These are phyloP conservation scores for Metschnikowia gelsemii DNA, from an alignment of 805 yeast species.

Conservation along the genomic window DNA sequence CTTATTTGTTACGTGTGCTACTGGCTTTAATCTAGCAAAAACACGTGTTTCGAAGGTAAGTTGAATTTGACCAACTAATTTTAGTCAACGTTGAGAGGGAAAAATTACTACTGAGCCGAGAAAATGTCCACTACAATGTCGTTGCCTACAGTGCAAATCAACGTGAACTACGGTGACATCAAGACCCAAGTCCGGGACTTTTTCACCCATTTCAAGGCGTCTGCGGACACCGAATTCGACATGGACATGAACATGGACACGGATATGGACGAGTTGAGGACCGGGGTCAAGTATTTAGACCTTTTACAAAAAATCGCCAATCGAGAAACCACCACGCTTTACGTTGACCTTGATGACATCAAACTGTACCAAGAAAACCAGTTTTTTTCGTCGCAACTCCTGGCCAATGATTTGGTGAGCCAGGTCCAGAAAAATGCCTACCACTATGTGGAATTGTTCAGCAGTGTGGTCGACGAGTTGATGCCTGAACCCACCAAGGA, in stretches of 20 bases:
- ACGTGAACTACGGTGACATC: conserved; percentile 71
- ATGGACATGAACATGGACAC: too few species aligned
- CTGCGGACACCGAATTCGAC: too few species aligned
- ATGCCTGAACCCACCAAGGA: conserved; percentile 88
- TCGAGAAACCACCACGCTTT: conserved; percentile 67
- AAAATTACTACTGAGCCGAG: too few species aligned
- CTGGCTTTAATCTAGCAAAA: not conserved
- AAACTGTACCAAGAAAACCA: conserved; percentile 59
- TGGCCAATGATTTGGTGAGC: conserved; percentile 44
- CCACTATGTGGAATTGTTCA: conserved; percentile 76
- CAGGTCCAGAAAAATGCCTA: conserved; percentile 70
- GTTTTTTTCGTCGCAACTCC: conserved; percentile 20
- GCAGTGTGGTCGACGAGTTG: conserved; percentile 70
- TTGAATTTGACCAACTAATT: too few species aligned
- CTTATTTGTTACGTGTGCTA: not conserved
- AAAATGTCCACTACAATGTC: conserved; percentile 28
- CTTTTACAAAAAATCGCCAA: conserved; percentile 79
- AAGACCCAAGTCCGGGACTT: conserved; percentile 60
- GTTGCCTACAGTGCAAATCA: conserved; percentile 65
- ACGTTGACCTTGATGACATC: conserved; percentile 82
- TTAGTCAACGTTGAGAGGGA: too few species aligned
- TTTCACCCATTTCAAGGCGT: conserved; percentile 60
- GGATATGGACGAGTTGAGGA: conserved; percentile 12
- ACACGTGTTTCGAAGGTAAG: too few species aligned
- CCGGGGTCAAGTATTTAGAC: conserved; percentile 61